Evolutionary conservation across 2,329 filamentous ascomycete genomes (phyloP).

Genomic region (Ceratocystiopsis minuta): DNA sequence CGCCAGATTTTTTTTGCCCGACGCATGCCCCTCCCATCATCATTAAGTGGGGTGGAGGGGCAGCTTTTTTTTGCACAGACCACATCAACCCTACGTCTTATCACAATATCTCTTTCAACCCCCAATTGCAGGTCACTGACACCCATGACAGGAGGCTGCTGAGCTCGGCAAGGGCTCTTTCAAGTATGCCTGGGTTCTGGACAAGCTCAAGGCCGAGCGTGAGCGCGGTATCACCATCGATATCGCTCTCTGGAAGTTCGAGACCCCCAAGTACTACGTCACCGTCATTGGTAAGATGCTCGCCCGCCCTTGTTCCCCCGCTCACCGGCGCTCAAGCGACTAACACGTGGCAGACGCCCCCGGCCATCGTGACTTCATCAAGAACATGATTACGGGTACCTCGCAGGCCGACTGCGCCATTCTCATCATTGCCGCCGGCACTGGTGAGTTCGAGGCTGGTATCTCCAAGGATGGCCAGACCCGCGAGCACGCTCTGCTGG

Average conservation of each 20-base stretch:
- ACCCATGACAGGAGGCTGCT: conserved; percentile 63
- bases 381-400: conserved; percentile 99
- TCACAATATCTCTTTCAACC: neutral
- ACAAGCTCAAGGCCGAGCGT: conserved; percentile 99
- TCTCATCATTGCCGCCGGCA: conserved; percentile 99
- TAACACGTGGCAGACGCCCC: conserved; percentile 48
- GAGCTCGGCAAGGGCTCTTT: conserved; percentile 99
- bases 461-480: conserved; percentile 99
- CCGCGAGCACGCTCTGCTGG: conserved; percentile 99
- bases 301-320: neutral
- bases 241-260: conserved; percentile 99
- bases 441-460: conserved; percentile 99
- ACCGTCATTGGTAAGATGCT: conserved; percentile 72
- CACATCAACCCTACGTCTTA: neutral
- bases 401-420: conserved; percentile 99
- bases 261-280: conserved; percentile 94
- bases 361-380: conserved; percentile 99
- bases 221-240: conserved; percentile 99
- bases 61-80: neutral
- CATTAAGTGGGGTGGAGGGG: conserved; percentile 10
- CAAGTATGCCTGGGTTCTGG: conserved; percentile 99
- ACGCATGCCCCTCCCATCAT: neutral
- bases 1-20: conserved; percentile 4
- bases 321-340: conserved; percentile 2
- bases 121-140: conserved; percentile 1